phyloP scores from a whole-genome alignment of 176 grass and related monocot genomes.

The bread wheat (Triticum aestivum) region IWGSC_CS_RefSeq_v2.1 NC_057810.1:642086583-642087082 shows the following conservation, averaged over 20 bases:
- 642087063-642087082: conserved; percentile 70
- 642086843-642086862: background rate
- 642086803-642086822: too few relatives aligned
- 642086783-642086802: too few relatives aligned
- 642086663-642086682: conserved; percentile 44
- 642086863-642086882: conserved; percentile 4
- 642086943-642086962: background rate
- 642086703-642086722: background rate
- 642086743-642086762: too few relatives aligned
- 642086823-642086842: background rate
- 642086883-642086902: background rate
- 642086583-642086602: conserved; percentile 44
- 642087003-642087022: conserved; percentile 55
- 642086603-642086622: conserved; percentile 61
- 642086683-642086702: background rate
- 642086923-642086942: background rate
- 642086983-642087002: conserved; percentile 55
- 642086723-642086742: too few relatives aligned
- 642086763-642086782: too few relatives aligned
- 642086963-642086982: conserved; percentile 20
- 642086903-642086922: background rate
- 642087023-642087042: conserved; percentile 58
- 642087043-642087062: conserved; percentile 49
- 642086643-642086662: conserved; percentile 90
- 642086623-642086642: conserved; percentile 55